Conservation (phyloP, 768 basidiomycete species). For the Tulasnella sp. region DNA sequence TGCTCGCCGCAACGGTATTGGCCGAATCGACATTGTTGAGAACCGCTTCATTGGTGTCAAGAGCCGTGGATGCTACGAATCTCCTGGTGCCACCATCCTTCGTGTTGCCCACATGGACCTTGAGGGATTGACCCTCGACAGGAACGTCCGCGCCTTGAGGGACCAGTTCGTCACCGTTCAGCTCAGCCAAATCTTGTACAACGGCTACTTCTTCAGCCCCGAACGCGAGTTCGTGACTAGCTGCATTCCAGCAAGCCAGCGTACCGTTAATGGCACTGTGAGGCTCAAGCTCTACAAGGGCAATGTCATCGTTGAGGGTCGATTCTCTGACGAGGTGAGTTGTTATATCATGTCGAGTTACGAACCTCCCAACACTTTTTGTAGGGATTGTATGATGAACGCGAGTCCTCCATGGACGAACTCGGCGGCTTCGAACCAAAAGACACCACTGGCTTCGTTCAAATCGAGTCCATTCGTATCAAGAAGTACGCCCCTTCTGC, state of each 20-base stretch:
- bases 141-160: slow-evolving; percentile 89
- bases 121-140: slow-evolving; percentile 95
- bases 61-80: slow-evolving; percentile 99
- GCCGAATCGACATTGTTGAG: slow-evolving; percentile 98
- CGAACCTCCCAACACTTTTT: neutral
- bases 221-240: slow-evolving; percentile 93
- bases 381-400: slow-evolving; percentile 91
- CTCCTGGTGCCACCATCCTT: slow-evolving; percentile 93
- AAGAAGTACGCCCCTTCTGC: slow-evolving; percentile 66
- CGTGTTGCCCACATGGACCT: slow-evolving; percentile 93
- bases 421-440: slow-evolving; percentile 97
- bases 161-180: slow-evolving; percentile 94
- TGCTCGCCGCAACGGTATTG: slow-evolving; percentile 91
- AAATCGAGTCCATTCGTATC: slow-evolving; percentile 95
- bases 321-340: slow-evolving; percentile 76
- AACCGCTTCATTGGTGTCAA: slow-evolving; percentile 99
- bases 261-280: slow-evolving; percentile 92
- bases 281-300: slow-evolving; percentile 92
- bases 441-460: slow-evolving; percentile 93
- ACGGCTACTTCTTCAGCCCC: slow-evolving; percentile 99
- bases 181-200: slow-evolving; percentile 89
- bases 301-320: slow-evolving; percentile 90
- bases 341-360: neutral
- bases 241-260: slow-evolving; percentile 88
- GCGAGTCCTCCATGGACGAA: slow-evolving; percentile 97